A percentile compares a stretch with the other conserved stretches of the same genome.
Conservation (phyloP, 768 basidiomycete genomes). For the Russula brevipes region DNA sequence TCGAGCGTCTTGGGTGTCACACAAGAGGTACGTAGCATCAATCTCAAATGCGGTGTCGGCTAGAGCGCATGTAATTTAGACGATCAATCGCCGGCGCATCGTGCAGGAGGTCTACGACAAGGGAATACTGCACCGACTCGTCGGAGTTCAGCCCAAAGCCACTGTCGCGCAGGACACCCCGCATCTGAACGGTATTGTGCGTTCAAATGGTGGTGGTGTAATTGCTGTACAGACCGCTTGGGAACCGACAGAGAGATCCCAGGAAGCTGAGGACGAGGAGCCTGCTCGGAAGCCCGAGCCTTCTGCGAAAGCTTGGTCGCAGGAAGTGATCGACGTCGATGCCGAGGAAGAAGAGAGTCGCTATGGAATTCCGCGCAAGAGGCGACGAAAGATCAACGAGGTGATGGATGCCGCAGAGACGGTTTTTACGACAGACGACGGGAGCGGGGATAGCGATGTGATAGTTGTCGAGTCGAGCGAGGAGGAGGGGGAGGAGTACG, state of each 20-base stretch:
- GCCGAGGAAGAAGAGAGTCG: slow-evolving; percentile 50
- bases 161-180: slow-evolving; percentile 13
- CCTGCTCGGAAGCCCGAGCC: slow-evolving; percentile 8
- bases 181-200: background rate
- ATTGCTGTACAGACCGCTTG: slow-evolving; percentile 37
- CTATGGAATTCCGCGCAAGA: slow-evolving; percentile 40
- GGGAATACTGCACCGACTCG: slow-evolving; percentile 51
- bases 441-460: slow-evolving; percentile 30
- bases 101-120: slow-evolving; percentile 65
- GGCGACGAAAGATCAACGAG: slow-evolving; percentile 42
- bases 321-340: slow-evolving; percentile 25
- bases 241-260: slow-evolving; percentile 37
- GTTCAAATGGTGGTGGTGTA: slow-evolving; percentile 15
- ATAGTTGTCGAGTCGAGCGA: slow-evolving; percentile 11
- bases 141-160: slow-evolving; percentile 39
- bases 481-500: slow-evolving; percentile 5
- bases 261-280: slow-evolving; percentile 29
- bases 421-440: slow-evolving; percentile 49
- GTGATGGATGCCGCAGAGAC: slow-evolving; percentile 38
- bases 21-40: slow-evolving; percentile 57
- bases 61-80: slow-evolving; percentile 38
- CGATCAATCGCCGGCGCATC: slow-evolving; percentile 64
- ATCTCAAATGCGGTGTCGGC: background rate
- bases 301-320: background rate
- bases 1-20: slow-evolving; percentile 77